phyloP scores from a whole-genome alignment of 2,329 filamentous ascomycete species.

The Exserohilum rostratum region DNA sequence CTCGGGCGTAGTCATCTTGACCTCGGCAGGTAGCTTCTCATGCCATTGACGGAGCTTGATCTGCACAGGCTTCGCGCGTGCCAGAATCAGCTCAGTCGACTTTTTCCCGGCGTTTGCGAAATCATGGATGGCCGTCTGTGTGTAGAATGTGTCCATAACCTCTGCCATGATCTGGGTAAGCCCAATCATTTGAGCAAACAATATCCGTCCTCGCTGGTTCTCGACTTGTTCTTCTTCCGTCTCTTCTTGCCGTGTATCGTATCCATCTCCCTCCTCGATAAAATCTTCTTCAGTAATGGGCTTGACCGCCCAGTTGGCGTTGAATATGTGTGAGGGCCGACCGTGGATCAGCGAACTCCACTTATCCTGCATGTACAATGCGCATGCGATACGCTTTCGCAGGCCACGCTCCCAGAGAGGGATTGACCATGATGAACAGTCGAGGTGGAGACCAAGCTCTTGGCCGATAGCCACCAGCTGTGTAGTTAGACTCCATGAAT shows the following conservation, averaged over 20 bases:
- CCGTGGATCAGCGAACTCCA: constrained; percentile 88
- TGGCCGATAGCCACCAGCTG: constrained; percentile 87
- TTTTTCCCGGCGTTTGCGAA: constrained; percentile 70
- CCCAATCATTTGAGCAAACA: constrained; percentile 78
- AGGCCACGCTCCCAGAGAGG: constrained; percentile 85
- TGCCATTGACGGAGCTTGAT: constrained; percentile 85
- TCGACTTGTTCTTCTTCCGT: constrained; percentile 65
- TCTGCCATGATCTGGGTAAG: constrained; percentile 78
- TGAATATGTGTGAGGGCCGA: constrained; percentile 77
- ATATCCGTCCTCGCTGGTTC: constrained; percentile 68
- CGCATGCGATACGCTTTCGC: constrained; percentile 86
- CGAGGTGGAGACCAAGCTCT: constrained; percentile 86
- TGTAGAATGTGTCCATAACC: constrained; percentile 84
- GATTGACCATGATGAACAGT: constrained; percentile 86
- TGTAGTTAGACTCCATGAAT: constrained; percentile 83
- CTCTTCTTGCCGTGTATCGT: constrained; percentile 56
- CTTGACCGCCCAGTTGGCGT: constrained; percentile 77
- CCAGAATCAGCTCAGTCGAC: constrained; percentile 74
- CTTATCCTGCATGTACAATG: constrained; percentile 91
- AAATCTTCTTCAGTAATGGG: constrained; percentile 71
- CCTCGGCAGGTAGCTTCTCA: constrained; percentile 65
- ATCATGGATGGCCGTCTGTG: constrained; percentile 73
- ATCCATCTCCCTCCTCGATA: constrained; percentile 64
- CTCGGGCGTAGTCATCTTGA: constrained; percentile 67
- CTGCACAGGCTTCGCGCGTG: constrained; percentile 80